Evolutionary conservation across 2,329 filamentous ascomycete genomes (phyloP).

Genomic region (Zasmidium angulare): DNA sequence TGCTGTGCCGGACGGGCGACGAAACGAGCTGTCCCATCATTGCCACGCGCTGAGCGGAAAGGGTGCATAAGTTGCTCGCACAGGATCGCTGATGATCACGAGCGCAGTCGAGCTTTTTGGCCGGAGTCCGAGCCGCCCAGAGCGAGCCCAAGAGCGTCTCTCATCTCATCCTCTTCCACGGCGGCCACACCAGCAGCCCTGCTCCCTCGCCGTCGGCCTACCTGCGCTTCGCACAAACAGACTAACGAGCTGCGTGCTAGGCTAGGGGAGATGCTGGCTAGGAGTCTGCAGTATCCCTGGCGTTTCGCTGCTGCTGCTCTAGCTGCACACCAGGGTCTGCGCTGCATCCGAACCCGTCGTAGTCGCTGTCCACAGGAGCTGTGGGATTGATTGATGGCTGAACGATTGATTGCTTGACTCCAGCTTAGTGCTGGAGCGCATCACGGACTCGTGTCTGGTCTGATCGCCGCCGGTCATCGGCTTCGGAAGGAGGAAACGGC

Average conservation of each 20-base stretch:
- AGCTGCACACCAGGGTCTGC: slow-evolving; percentile 8
- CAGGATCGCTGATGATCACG: background rate
- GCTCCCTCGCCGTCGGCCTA: slow-evolving; percentile 9
- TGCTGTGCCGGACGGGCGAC: background rate
- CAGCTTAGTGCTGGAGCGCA: too few relatives aligned
- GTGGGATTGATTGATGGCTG: background rate
- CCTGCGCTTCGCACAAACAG: slow-evolving; percentile 3
- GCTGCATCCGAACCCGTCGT: background rate
- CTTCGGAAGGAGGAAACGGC: slow-evolving; percentile 13
- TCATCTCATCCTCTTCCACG: too few relatives aligned
- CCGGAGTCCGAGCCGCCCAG: background rate
- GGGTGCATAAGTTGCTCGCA: slow-evolving; percentile 1
- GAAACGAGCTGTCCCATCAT: background rate
- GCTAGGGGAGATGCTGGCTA: background rate
- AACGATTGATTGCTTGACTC: background rate
- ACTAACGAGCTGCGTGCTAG: too few relatives aligned
- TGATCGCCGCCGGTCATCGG: slow-evolving; percentile 4
- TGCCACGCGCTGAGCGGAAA: background rate
- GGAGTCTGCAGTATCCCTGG: slow-evolving; percentile 5
- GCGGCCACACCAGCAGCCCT: too few relatives aligned
- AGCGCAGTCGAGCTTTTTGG: background rate
- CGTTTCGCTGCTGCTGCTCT: too few relatives aligned
- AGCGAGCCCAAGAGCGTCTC: too few relatives aligned
- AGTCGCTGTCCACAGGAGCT: background rate
- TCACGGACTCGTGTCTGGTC: slow-evolving; percentile 9